Evolutionary conservation across 768 basidiomycete species (phyloP).

Genomic region (Rhodocollybia butyracea): DNA sequence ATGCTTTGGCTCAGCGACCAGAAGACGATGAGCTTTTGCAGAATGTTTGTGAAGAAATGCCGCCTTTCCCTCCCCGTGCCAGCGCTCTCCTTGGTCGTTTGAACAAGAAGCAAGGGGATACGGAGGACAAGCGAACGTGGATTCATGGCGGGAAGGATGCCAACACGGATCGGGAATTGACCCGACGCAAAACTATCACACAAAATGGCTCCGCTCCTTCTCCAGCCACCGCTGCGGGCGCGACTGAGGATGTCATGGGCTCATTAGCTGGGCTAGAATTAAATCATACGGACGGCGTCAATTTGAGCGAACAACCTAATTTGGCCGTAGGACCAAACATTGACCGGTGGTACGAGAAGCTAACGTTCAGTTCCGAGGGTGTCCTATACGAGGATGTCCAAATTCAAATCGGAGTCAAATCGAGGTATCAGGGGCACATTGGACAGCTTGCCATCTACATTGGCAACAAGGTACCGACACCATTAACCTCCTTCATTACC

Average conservation of each 20-base stretch:
- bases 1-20: slow-evolving; percentile 76
- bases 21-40: slow-evolving; percentile 93
- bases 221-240: slow-evolving; percentile 20
- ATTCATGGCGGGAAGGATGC: slow-evolving; percentile 92
- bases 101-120: slow-evolving; percentile 86
- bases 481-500: slow-evolving; percentile 91
- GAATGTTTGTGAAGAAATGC: slow-evolving; percentile 98
- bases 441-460: slow-evolving; percentile 94
- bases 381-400: slow-evolving; percentile 95
- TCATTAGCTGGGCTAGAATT: slow-evolving; percentile 85
- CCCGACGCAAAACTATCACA: slow-evolving; percentile 48
- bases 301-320: slow-evolving; percentile 43
- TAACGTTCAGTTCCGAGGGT: slow-evolving; percentile 78
- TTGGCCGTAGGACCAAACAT: slow-evolving; percentile 68
- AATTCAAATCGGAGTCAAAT: slow-evolving; percentile 94
- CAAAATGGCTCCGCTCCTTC: slow-evolving; percentile 36
- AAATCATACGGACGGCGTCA: slow-evolving; percentile 17
- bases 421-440: slow-evolving; percentile 91
- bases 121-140: slow-evolving; percentile 96
- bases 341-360: slow-evolving; percentile 86
- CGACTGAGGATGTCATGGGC: slow-evolving; percentile 57
- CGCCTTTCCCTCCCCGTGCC: slow-evolving; percentile 94
- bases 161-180: slow-evolving; percentile 72
- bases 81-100: slow-evolving; percentile 85
- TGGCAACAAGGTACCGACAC: slow-evolving; percentile 88